These are phyloP conservation scores for Mycena sp. DNA, from an alignment of 1,284 basidiomycete species.

Conservation along the genomic window DNA sequence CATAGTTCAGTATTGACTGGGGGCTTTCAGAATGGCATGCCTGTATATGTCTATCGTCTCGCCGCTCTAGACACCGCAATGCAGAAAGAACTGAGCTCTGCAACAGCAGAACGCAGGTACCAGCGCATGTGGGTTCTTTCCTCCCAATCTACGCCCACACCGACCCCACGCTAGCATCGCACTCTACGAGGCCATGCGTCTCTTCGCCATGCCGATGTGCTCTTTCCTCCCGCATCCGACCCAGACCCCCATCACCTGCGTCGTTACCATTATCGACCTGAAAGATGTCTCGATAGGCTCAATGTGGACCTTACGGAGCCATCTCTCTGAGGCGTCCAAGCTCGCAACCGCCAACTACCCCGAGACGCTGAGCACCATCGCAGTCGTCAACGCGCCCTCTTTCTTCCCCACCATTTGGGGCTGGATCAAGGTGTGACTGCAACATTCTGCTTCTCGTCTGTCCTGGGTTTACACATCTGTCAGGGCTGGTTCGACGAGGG, in stretches of 20 bases:
- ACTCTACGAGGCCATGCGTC: slow-evolving; percentile 73
- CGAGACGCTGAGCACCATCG: slow-evolving; percentile 73
- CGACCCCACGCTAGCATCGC: slow-evolving; percentile 45
- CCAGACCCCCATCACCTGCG: slow-evolving; percentile 67
- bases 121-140: slow-evolving; percentile 66
- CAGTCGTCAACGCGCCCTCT: slow-evolving; percentile 77
- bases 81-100: slow-evolving; percentile 67
- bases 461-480: too few species aligned
- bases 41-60: slow-evolving; percentile 78
- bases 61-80: slow-evolving; percentile 59
- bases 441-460: too few species aligned
- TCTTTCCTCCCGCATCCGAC: slow-evolving; percentile 66
- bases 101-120: slow-evolving; percentile 63
- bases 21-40: slow-evolving; percentile 64
- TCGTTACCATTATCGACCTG: slow-evolving; percentile 81
- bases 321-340: slow-evolving; percentile 77
- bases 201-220: slow-evolving; percentile 72
- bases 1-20: background rate
- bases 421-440: slow-evolving; percentile 84
- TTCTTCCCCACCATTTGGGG: slow-evolving; percentile 84
- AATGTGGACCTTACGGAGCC: slow-evolving; percentile 74
- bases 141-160: slow-evolving; percentile 1
- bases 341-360: slow-evolving; percentile 84
- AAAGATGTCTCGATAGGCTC: slow-evolving; percentile 63
- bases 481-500: slow-evolving; percentile 80